Percentiles rank a stretch among this genome's conserved stretches.
Conservation (phyloP, 2,329 filamentous ascomycete genomes). For the Aspergillus sp. region DNA sequence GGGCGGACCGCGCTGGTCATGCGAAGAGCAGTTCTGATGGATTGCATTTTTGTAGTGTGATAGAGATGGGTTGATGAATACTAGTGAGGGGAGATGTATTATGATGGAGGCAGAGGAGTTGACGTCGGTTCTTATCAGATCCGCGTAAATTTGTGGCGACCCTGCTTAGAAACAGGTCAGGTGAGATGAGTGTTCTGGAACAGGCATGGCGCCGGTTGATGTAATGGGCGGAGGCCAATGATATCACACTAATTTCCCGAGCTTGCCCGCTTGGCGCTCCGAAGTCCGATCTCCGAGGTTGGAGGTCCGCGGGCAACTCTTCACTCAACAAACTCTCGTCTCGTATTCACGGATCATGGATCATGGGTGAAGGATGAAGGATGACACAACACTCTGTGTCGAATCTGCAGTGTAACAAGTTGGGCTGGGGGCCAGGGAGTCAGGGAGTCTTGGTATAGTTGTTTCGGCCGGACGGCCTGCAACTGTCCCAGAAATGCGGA, state of each 20-base stretch:
- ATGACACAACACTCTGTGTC: too few species aligned
- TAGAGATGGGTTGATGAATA: neutral
- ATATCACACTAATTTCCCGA: neutral
- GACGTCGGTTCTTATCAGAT: constrained; percentile 15
- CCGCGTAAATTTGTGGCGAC: constrained; percentile 9
- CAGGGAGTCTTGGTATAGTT: too few species aligned
- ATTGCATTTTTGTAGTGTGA: constrained; percentile 8
- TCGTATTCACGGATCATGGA: too few species aligned
- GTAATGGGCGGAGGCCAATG: neutral
- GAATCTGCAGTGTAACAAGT: too few species aligned
- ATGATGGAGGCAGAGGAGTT: constrained; percentile 8
- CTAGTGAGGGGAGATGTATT: neutral
- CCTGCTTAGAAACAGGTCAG: constrained; percentile 12
- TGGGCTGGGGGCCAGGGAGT: too few species aligned
- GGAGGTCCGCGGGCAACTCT: neutral
- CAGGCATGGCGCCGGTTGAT: neutral
- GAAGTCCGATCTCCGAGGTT: constrained; percentile 9
- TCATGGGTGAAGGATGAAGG: too few species aligned
- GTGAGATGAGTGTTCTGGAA: neutral
- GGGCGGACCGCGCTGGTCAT: constrained; percentile 7
- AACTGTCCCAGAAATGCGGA: too few species aligned
- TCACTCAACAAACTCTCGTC: neutral
- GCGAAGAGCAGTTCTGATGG: constrained; percentile 13
- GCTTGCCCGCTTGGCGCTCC: neutral
- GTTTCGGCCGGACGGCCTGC: too few species aligned